Percentiles rank a stretch among this genome's conserved stretches.
Conservation (phyloP, 768 basidiomycete genomes). For the Amanita muscaria region DNA sequence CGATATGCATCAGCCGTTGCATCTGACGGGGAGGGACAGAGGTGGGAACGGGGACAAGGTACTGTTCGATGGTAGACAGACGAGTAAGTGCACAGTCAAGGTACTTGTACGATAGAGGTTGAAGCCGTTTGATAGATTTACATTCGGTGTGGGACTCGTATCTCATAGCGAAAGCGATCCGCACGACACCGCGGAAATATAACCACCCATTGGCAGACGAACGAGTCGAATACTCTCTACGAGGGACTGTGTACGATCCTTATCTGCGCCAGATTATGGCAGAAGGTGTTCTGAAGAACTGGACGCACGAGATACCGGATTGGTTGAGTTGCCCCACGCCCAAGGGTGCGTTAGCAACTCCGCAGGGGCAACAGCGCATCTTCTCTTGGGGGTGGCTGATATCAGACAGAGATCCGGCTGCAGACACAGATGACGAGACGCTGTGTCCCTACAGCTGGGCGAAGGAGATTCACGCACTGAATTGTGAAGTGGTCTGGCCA, state of each 20-base stretch:
- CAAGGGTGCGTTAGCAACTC: not conserved
- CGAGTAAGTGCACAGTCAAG: constrained; percentile 47
- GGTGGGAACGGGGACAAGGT: constrained; percentile 84
- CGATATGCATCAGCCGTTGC: constrained; percentile 90
- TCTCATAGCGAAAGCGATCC: constrained; percentile 76
- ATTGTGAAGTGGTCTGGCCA: constrained; percentile 82
- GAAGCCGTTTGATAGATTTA: constrained; percentile 61
- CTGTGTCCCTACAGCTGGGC: constrained; percentile 81
- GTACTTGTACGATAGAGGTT: too few species aligned
- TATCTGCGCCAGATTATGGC: constrained; percentile 80
- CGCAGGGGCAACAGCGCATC: constrained; percentile 23
- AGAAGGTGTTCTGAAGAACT: constrained; percentile 73
- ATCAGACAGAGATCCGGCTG: constrained; percentile 7
- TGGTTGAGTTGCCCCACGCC: constrained; percentile 60
- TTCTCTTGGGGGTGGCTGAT: constrained; percentile 16
- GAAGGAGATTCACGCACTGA: constrained; percentile 59
- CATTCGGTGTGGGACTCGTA: constrained; percentile 84
- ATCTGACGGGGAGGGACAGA: constrained; percentile 78
- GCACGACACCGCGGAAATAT: constrained; percentile 69
- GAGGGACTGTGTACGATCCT: constrained; percentile 78
- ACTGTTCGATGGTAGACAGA: constrained; percentile 58
- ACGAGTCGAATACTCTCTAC: constrained; percentile 57
- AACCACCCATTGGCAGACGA: constrained; percentile 59
- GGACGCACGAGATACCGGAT: constrained; percentile 43
- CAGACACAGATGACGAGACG: constrained; percentile 40